These are phyloP conservation scores for Sophora flavescens DNA, from an alignment of 306 rosid species.

Conservation along the genomic window DNA sequence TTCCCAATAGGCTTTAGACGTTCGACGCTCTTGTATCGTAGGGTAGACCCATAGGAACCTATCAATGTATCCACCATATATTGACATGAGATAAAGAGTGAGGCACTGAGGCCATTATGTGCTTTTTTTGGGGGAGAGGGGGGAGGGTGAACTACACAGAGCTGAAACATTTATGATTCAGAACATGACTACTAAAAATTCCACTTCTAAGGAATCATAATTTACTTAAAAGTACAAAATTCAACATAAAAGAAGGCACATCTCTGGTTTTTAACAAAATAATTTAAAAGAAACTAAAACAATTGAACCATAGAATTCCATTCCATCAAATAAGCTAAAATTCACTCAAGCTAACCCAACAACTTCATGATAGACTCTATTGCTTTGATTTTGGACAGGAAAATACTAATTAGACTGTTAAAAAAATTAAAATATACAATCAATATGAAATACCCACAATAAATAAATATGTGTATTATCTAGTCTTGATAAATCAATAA, in stretches of 20 bases:
- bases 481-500: no score
- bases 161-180: neutral
- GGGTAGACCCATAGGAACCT: conserved; percentile 97
- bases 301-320: neutral
- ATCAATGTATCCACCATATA: conserved; percentile 42
- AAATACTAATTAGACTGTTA: neutral
- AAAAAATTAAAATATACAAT: neutral
- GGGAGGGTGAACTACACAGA: neutral
- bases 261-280: neutral
- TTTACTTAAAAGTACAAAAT: neutral
- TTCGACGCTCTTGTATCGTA: conserved; percentile 91
- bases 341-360: neutral
- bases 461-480: neutral
- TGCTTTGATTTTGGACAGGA: neutral
- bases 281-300: neutral
- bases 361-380: neutral
- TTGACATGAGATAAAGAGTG: neutral
- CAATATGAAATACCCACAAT: neutral
- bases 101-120: conserved; percentile 2
- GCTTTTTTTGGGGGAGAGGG: neutral
- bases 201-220: conserved; percentile 3
- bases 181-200: neutral
- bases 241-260: conserved; percentile 6
- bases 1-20: conserved; percentile 88
- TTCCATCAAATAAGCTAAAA: conserved; percentile 12